Base-by-base conservation (phyloP, 768 basidiomycete species). In the Boletus rufocinnamomeus region DNA sequence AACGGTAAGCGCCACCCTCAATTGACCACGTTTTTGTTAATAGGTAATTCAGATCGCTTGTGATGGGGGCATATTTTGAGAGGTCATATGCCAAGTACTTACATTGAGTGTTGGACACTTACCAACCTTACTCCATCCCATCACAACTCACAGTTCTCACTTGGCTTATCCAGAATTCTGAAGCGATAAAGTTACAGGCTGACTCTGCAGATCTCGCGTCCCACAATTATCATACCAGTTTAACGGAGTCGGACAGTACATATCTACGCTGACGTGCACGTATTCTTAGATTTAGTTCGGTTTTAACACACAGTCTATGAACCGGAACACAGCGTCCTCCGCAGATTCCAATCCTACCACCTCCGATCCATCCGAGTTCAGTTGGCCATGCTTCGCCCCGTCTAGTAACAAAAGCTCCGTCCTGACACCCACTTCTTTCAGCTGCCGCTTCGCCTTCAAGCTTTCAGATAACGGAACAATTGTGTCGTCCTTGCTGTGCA, bases 381-480 rank as follows among this genome's bases (percentile, higher is more conserved):
- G 35, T 16, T 3, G 53, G 2, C 53, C 53, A 37, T 54, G 53
- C 28, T 46, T 54, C 25, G 10, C 53, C n/a, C 53, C 53, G 16
- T 54, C 44, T 35, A 54, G 3, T 9, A 46, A 35, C 1, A 54
- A 46, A 11, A 54, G 11, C 34, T 54, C 53, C 1, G 44, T n/a
- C 19, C 11, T 19, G 3, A 54, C 44, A 16, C 53, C 34, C 1
- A 9, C 53, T 37, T 46, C 30, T 16, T 28, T 46, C 25, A 54
- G 5, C 25, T 14, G 53, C 23, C 10, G 25, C 4, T 54, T 2
- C 19, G 34, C 46, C 19, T 27, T 14, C 7, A 54, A 44, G 25
- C 53, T 54, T 21, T 54, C 53, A 16, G 53, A 46, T 28, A 54
- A 14, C 32, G 53, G 53, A 46, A 54, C 53, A n/a, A 54, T 27